Evolutionary conservation across 768 basidiomycete species (phyloP), one percentile per base, ranked within the genome.

Genomic region (Psilocybe sp.): DNA sequence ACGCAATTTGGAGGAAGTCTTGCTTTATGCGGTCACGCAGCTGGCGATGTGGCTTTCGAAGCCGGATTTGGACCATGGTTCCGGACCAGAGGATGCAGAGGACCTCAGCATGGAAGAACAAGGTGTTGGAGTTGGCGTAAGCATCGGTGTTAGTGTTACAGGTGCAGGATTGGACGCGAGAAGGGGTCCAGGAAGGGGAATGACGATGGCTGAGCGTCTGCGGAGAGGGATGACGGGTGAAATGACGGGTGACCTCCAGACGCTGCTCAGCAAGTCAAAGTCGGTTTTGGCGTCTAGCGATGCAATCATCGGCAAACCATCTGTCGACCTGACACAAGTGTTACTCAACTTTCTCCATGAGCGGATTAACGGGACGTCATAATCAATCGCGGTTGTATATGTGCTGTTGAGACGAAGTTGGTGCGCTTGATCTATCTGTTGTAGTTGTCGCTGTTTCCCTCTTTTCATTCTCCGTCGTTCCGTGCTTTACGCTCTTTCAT

Each of bases 191-290:
- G 23, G 23, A 13, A 63, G 81, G 53, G 62, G 75, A 44, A 73
- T 78, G 60, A 72, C 79, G 40, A 65, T 89, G 65, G 81, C 84
- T 50, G 84, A 87, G 52, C 71, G 85, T 33, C 56, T 89, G 57
- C 70, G 89, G 58, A 70, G 89, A 53, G 88, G 87, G 0, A 84
- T 90, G 84, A 85, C 85, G 7, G 86, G 85, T 1, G 89, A 92
- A 69, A 82, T 91, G 78, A 83, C 81, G 36, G 75, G 76, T 1
- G 90, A 92, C 64, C 55, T 92, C 52, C 82, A 85, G 60, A 71
- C 78, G 4, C 63, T 91, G 58, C 49, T 92, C 66, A 79, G 67
- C 51, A 88, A 82, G 58, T 76, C 87, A 12, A 83, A 80, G 56
- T 77, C 82, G 0, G 65, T 89, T 33, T 67, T 92, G 19, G 74